Evolutionary conservation across 768 basidiomycete species (phyloP).

Genomic region (Cyclocybe cylindracea): DNA sequence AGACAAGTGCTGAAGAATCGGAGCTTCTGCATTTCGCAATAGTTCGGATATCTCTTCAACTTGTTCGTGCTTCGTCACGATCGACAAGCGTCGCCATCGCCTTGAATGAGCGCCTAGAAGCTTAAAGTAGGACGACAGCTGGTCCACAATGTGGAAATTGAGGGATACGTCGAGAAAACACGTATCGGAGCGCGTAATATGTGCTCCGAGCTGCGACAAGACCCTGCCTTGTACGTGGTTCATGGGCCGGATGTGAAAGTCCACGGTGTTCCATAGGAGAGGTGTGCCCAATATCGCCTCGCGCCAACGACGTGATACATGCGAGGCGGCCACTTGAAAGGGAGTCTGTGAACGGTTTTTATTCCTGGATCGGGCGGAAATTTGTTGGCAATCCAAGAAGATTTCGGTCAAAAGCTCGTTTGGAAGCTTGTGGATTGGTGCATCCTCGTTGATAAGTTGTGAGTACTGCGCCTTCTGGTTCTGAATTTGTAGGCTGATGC

Average conservation of each 20-base stretch:
- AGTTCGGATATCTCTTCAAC: conserved; percentile 26
- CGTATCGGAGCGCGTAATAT: conserved; percentile 37
- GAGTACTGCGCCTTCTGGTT: conserved; percentile 31
- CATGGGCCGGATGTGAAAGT: conserved; percentile 26
- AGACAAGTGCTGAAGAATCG: conserved; percentile 39
- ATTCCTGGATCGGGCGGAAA: background rate
- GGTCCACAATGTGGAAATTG: conserved; percentile 23
- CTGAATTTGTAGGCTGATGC: conserved; percentile 32
- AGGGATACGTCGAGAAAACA: conserved; percentile 39
- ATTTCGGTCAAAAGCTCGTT: conserved; percentile 41
- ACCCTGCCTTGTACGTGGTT: conserved; percentile 16
- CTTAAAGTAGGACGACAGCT: conserved; percentile 27
- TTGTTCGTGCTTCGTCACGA: conserved; percentile 24
- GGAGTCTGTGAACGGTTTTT: conserved; percentile 10
- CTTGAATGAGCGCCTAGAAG: conserved; percentile 33
- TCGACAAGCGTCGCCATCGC: conserved; percentile 40
- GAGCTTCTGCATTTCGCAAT: conserved; percentile 27
- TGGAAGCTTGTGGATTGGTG: conserved; percentile 37
- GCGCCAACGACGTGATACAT: conserved; percentile 49
- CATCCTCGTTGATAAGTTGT: conserved; percentile 33
- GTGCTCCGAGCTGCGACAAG: conserved; percentile 30
- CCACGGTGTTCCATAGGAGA: conserved; percentile 45
- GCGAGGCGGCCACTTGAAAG: conserved; percentile 42
- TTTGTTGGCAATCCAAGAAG: conserved; percentile 34
- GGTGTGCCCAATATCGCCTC: conserved; percentile 38